Percentiles rank a stretch among this genome's conserved stretches.
Evolutionary conservation across 139 green algal genomes (phyloP).

Genomic region (Auxenochlorella pyrenoidosa): DNA sequence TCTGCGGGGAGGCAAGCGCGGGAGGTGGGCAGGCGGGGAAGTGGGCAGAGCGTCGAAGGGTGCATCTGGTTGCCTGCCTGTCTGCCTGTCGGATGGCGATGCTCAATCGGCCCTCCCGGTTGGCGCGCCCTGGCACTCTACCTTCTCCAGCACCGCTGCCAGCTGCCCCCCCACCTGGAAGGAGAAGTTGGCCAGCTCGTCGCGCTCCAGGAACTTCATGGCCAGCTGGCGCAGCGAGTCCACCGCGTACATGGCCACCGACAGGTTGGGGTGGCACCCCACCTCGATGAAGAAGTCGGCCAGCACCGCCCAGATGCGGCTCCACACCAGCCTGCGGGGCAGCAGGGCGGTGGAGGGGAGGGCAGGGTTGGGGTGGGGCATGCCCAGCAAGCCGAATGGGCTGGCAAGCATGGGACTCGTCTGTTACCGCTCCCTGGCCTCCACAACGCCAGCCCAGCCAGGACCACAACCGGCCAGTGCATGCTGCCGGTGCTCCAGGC

Average conservation of each 20-base stretch:
- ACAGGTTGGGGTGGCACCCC: conserved; percentile 81
- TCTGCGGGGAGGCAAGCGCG: conserved; percentile 66
- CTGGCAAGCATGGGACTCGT: neutral
- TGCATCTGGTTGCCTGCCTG: neutral
- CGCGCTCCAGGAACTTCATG: conserved; percentile 96
- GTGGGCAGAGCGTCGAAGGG: neutral
- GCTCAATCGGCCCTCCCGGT: too few relatives aligned
- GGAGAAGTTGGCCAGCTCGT: conserved; percentile 98
- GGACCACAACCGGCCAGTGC: neutral
- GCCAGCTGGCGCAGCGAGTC: conserved; percentile 85
- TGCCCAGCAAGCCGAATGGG: neutral
- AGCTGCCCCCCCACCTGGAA: conserved; percentile 98
- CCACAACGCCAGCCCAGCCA: too few relatives aligned
- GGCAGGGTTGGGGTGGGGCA: neutral
- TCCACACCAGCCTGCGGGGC: conserved; percentile 92
- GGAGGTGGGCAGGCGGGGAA: neutral
- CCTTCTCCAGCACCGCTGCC: too few relatives aligned
- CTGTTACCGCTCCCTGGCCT: too few relatives aligned
- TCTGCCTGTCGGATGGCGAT: too few relatives aligned
- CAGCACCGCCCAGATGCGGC: conserved; percentile 94
- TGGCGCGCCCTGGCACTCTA: too few relatives aligned
- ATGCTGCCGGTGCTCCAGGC: neutral
- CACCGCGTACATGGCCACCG: conserved; percentile 76
- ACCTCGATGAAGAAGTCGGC: conserved; percentile 94
- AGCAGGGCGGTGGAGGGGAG: neutral